Evolutionary conservation across 176 grass and related monocot species (phyloP).

Genomic region (Triticum urartu): DNA sequence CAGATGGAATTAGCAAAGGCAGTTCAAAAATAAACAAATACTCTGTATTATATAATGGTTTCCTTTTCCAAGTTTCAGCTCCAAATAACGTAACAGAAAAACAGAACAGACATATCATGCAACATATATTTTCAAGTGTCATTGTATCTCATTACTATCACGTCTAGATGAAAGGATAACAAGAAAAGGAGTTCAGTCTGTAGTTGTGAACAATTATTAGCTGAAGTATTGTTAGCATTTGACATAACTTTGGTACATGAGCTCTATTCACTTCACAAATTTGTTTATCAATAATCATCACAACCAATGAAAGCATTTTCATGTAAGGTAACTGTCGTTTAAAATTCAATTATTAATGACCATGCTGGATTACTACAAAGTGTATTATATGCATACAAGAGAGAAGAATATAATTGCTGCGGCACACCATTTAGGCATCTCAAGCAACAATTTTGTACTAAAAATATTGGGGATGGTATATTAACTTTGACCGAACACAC

Average conservation of each 20-base stretch:
- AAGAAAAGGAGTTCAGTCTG: not conserved
- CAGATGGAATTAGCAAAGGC: not conserved
- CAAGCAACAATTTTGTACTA: not conserved
- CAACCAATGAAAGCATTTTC: not conserved
- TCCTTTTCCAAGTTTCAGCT: not conserved
- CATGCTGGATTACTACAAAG: not conserved
- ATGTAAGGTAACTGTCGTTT: not conserved
- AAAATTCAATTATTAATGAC: not conserved
- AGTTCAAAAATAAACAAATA: not conserved
- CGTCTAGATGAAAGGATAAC: not conserved
- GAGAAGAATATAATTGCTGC: not conserved
- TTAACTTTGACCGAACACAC: conserved; percentile 8
- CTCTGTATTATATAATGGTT: not conserved
- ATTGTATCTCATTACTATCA: not conserved
- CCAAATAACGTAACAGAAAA: not conserved
- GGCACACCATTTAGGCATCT: not conserved
- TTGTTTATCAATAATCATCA: not conserved
- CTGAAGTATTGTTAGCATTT: not conserved
- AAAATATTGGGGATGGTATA: not conserved
- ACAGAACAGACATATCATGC: not conserved
- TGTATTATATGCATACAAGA: not conserved
- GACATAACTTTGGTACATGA: not conserved
- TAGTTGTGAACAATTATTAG: not conserved
- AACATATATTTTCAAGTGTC: not conserved
- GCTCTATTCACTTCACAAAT: not conserved